Evolutionary conservation across 164 flowering plant species (phyloP), one percentile per base, ranked within the genome.

Genomic region (Santalum album): DNA sequence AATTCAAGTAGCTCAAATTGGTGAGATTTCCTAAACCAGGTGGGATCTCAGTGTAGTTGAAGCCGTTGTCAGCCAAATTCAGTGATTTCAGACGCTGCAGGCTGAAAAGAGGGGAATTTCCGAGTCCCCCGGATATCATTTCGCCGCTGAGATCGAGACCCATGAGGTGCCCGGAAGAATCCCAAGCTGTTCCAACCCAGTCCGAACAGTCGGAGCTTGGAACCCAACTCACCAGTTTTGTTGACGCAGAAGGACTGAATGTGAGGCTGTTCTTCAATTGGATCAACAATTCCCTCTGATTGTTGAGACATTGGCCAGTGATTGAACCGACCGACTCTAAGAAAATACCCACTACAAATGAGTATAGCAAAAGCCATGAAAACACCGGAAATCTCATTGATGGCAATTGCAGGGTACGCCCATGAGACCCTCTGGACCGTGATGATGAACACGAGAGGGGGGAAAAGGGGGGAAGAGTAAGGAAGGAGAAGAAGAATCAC

Each of bases 151-250:
- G 56, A 12, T 71, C 69, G 23, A 71, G 53, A 17, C 38, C 62
- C 12, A 29, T 61, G 6, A 76, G 78, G 27, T 36, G 66, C 17
- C 81, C 74, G 21, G 29, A 7, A 25, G 19, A 22, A 25, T 72
- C 68, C 22, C 83, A 75, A 5, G 11, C 55, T 6, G 75, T 60
- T 2, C 84, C 78, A 0, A 25, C 12, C 81, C 84, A 80, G 1
- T 0, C 0, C 36, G 75, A 74, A 53, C 74, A 75, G 22, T 78
- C 72, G 11, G 34, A 19, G 38, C 38, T 65, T n/a, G 32, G 24
- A 17, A 53, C 40, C 90, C 86, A 83, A 1, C 38, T 25, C 2
- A 26, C 51, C 48, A 69, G 61, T 27, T 63, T 71, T 1, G 39
- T 29, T 2, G 61, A 57, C 7, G 2, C 7, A 12, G 54, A 0